Evolutionary conservation across 2,329 filamentous ascomycete species (phyloP).

Genomic region (Pochonia chlamydosporia): DNA sequence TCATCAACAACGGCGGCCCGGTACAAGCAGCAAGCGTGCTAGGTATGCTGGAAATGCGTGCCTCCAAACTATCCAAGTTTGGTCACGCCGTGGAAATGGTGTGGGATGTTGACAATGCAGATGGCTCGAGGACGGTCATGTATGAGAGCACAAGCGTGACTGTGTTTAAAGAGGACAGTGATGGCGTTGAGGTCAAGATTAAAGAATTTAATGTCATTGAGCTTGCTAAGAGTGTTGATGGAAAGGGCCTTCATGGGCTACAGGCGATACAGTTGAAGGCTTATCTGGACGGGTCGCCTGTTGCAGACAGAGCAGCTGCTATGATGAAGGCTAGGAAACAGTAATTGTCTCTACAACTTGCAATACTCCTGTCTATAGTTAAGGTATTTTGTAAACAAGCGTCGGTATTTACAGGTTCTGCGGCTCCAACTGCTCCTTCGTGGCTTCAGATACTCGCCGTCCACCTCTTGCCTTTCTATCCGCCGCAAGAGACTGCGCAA

Average conservation of each 20-base stretch:
- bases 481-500: conserved; percentile 42
- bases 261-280: conserved; percentile 1
- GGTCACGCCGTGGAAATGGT: not conserved
- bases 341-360: no score
- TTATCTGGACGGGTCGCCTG: conserved; percentile 2
- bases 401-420: no score
- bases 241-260: not conserved
- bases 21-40: conserved; percentile 7
- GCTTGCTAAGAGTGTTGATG: not conserved
- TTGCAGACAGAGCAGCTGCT: not conserved
- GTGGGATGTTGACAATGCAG: conserved; percentile 1
- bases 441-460: not conserved
- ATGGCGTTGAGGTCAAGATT: conserved; percentile 4
- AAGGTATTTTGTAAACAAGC: no score
- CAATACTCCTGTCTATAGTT: no score
- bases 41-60: conserved; percentile 3
- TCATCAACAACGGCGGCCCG: conserved; percentile 8
- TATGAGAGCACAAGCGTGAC: conserved; percentile 2
- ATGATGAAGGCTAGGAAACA: no score
- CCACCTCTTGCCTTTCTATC: conserved; percentile 1
- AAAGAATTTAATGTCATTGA: conserved; percentile 6
- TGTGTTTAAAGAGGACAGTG: not conserved
- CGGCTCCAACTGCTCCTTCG: conserved; percentile 1
- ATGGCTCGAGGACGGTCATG: conserved; percentile 5
- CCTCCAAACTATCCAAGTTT: not conserved